These are phyloP conservation scores for Suillus clintonianus DNA, from an alignment of 768 basidiomycete species.

Conservation along the genomic window DNA sequence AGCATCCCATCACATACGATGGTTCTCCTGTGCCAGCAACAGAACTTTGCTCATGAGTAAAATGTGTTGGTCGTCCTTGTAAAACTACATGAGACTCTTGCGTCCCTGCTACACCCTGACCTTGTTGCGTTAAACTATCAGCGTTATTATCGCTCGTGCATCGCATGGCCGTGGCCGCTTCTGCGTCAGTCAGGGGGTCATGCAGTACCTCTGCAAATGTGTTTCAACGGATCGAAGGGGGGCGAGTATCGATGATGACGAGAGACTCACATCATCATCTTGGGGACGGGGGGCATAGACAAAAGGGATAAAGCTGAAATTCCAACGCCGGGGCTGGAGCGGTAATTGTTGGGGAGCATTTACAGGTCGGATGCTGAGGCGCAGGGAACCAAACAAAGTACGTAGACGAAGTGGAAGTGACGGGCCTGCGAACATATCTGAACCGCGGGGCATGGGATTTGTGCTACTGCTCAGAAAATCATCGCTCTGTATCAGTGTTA, in stretches of 20 bases:
- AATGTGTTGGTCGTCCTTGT: not conserved
- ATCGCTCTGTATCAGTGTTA: not conserved
- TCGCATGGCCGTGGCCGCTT: not conserved
- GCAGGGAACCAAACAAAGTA: not conserved
- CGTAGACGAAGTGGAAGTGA: not conserved
- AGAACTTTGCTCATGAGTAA: not conserved
- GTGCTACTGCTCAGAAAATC: not conserved
- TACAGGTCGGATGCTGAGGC: not conserved
- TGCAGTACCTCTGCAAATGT: no score
- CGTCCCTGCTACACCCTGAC: not conserved
- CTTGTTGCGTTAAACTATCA: not conserved
- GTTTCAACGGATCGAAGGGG: no score
- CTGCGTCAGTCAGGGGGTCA: no score
- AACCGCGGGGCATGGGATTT: not conserved
- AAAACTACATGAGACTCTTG: not conserved
- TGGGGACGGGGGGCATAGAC: no score
- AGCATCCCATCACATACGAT: not conserved
- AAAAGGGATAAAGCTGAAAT: not conserved
- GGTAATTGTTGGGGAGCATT: not conserved
- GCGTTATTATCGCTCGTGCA: not conserved
- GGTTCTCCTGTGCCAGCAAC: not conserved
- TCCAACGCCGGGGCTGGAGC: not conserved
- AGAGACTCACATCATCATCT: no score
- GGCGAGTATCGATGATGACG: no score
- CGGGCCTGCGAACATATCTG: not conserved